These are phyloP conservation scores for Pleurotus cornucopiae DNA, from an alignment of 768 basidiomycete genomes.

Conservation along the genomic window DNA sequence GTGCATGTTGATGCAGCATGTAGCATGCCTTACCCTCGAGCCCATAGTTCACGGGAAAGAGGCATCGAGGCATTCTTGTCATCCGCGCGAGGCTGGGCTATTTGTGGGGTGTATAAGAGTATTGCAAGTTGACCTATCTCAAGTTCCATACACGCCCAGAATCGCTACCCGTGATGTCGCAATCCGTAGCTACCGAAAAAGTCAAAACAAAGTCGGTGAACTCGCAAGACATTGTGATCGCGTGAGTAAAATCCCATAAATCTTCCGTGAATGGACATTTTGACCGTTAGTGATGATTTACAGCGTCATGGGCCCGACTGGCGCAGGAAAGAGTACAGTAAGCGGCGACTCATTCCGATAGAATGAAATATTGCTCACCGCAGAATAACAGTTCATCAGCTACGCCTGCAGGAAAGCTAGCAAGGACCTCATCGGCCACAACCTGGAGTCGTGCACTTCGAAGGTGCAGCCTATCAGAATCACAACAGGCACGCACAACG, in stretches of 20 bases:
- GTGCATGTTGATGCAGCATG: not conserved
- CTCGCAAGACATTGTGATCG: constrained; percentile 2
- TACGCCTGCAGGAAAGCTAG: constrained; percentile 2
- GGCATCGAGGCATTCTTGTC: not conserved
- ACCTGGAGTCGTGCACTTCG: constrained; percentile 8
- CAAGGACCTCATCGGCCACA: constrained; percentile 5
- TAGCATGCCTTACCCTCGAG: not conserved
- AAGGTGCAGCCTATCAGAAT: constrained; percentile 2
- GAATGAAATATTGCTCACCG: not conserved
- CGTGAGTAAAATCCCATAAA: not conserved
- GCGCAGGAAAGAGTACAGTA: constrained; percentile 10
- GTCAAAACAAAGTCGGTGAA: not conserved
- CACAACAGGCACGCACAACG: not conserved
- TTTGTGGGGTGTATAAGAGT: too few species aligned
- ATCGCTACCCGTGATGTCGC: not conserved
- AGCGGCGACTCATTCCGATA: not conserved
- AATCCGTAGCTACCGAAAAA: not conserved
- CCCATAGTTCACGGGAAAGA: not conserved
- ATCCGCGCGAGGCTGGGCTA: not conserved
- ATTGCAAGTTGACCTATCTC: too few species aligned
- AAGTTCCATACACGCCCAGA: too few species aligned
- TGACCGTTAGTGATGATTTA: not conserved
- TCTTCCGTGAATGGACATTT: too few species aligned
- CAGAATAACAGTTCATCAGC: constrained; percentile 9
- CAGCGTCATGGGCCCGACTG: constrained; percentile 10